These are phyloP conservation scores for Rhizopogon sp. DNA, from an alignment of 768 basidiomycete species.

Conservation along the genomic window DNA sequence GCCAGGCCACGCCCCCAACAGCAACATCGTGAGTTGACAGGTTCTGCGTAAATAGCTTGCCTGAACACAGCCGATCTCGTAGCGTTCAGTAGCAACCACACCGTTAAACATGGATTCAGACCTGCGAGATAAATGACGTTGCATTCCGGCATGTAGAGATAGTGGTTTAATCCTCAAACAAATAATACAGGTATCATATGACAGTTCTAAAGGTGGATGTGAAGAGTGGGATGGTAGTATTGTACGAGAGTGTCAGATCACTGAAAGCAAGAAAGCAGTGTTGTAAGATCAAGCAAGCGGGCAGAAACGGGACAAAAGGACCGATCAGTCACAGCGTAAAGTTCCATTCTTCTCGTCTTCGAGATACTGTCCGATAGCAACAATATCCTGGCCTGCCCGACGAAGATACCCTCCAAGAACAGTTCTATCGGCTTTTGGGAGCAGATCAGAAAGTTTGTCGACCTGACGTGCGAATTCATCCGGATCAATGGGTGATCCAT, in stretches of 20 bases:
- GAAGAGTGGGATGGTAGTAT: constrained; percentile 4
- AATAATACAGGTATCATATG: constrained; percentile 20
- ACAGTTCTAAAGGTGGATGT: constrained; percentile 1
- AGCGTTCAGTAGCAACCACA: constrained; percentile 38
- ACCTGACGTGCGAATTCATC: constrained; percentile 63
- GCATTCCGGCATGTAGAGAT: constrained; percentile 7
- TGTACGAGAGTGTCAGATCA: constrained; percentile 11
- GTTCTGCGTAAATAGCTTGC: neutral
- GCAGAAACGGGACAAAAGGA: constrained; percentile 1
- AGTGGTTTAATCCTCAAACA: constrained; percentile 11
- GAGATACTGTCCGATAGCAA: constrained; percentile 83
- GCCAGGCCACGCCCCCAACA: constrained; percentile 17
- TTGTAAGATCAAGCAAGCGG: neutral
- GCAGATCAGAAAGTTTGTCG: constrained; percentile 61
- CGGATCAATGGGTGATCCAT: constrained; percentile 4
- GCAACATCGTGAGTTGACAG: constrained; percentile 20
- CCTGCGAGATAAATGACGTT: constrained; percentile 29
- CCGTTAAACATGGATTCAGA: constrained; percentile 41
- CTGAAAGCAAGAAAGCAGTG: constrained; percentile 4
- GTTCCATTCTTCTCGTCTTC: constrained; percentile 79
- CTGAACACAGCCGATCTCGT: neutral
- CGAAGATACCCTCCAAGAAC: constrained; percentile 69
- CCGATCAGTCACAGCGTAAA: constrained; percentile 34
- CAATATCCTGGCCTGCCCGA: constrained; percentile 71
- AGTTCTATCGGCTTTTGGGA: constrained; percentile 67